Base-by-base conservation (phyloP, 331 rosid genomes). In the Acacia concinna region DNA sequence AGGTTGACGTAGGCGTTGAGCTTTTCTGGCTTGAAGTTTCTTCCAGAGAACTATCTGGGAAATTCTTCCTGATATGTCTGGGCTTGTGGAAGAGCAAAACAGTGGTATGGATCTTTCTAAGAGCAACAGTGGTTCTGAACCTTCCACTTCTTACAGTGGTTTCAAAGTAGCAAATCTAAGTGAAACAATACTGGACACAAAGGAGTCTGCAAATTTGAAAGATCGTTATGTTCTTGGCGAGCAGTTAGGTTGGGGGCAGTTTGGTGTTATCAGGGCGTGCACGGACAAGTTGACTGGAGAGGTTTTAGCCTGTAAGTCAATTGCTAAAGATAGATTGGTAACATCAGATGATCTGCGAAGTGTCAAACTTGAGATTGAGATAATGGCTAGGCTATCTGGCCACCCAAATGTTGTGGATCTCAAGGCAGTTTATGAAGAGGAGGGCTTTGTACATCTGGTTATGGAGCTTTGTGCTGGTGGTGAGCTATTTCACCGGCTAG, bases 381-480 rank as follows among this genome's bases (percentile, higher is more conserved):
- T 93, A 66, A 93, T 93, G 97, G 83, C 94, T 34, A 88, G 91
- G 87, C 67, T 93, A 75, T 93, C 97, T 31, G 97, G 97, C 66
- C 97, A 91, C 79, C 94, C 97, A 6, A 91, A 93, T 69, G 97
- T 93, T 52, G 97, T 93, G 13, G 94, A 91, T 88, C 93, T 93
- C 76, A 93, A 93, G 85, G 97, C 97, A 0, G 97, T 89, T 73
- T 91, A 91, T 76, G 97, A 93, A 83, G 97, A 91, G 81, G 94
- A 91, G 75, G 83, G 80, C 80, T 88, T 85, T 52, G 97, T 93
- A 77, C 97, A 93, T 83, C 83, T 93, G 89, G 93, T 93, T 81
- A 93, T 93, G 97, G 97, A 93, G 85, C 97, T 93, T 85, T 93
- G 97, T 79, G 97, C 97, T 14, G 97, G 97, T 68, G 97, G 97